A percentile compares a stretch with the other conserved stretches of the same genome.
These are phyloP conservation scores for Starmerella bombicola DNA, from an alignment of 805 yeast genomes.

Conservation along the genomic window DNA sequence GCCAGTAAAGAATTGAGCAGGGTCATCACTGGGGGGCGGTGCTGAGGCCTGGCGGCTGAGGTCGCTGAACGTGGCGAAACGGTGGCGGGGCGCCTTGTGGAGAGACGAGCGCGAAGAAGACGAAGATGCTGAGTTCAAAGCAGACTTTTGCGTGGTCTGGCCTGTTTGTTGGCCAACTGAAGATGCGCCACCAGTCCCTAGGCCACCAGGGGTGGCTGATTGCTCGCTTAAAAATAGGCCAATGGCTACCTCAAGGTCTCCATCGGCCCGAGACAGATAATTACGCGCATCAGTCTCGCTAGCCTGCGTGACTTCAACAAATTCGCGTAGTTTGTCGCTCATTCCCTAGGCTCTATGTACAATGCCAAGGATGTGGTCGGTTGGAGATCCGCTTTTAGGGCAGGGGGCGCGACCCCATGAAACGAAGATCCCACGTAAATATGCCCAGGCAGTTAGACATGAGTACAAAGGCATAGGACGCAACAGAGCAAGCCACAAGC, in stretches of 20 bases:
- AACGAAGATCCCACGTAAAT: not conserved
- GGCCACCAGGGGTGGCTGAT: not conserved
- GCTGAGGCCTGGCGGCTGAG: constrained; percentile 8
- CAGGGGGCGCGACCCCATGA: not conserved
- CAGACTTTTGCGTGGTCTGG: constrained; percentile 2
- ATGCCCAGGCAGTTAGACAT: not conserved
- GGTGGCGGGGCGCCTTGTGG: constrained; percentile 12
- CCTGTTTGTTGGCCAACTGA: too few relatives aligned
- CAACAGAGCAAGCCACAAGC: not conserved
- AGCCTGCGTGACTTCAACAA: constrained; percentile 31
- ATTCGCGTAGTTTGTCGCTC: constrained; percentile 17
- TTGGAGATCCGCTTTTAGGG: not conserved
- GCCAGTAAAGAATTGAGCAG: constrained; percentile 40
- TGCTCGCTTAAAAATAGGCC: constrained; percentile 11
- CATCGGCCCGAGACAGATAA: constrained; percentile 28
- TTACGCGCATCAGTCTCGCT: constrained; percentile 32
- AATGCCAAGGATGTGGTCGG: not conserved
- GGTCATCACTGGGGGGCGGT: constrained; percentile 22
- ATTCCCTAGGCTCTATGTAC: too few relatives aligned
- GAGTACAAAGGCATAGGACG: not conserved
- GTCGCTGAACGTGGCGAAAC: constrained; percentile 27
- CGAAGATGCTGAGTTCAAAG: constrained; percentile 3
- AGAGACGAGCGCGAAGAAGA: constrained; percentile 1
- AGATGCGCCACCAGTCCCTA: not conserved
- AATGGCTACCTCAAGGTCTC: constrained; percentile 25